Base-by-base conservation (phyloP, 805 yeast species). In the Metschnikowia proteae region DNA sequence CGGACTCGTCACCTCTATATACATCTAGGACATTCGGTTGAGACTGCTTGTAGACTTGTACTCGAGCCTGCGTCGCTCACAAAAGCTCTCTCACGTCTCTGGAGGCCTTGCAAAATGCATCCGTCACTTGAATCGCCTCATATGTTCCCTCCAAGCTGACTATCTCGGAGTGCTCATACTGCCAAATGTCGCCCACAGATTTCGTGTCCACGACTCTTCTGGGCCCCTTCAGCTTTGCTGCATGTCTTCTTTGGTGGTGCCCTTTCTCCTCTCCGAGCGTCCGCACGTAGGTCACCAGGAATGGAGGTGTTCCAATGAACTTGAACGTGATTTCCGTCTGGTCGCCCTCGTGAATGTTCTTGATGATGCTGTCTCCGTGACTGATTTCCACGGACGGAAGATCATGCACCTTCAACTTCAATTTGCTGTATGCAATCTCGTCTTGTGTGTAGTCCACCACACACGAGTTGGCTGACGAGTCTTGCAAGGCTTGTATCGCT, bases 301-400 rank as follows among this genome's bases (percentile, higher is more conserved):
- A 94, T 9, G 99, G 99, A 8, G 98, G 96, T 0, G 83, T 79
- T 11, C 99, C 99, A 31, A 79, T 78, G 60, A 94, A 87, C 22
- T 81, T 78, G 68, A 94, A 92, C 2, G 78, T 78, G 42, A 94
- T 82, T 62, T 90, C 96, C 1, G 95, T 91, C 60, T 86, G 88
- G 56, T 94, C 99, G 41, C 98, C 99, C 62, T 89, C 96, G 60
- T 90, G 96, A 38, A 94, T 87, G 64, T 88, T 92, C 60, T 84
- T 91, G 48, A 84, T 80, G 6, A 83, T 69, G 13, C 80, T 71
- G 48, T 81, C 84, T n/a, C 96, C 96, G 58, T 84, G 87, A 25
- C 84, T 80, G 11, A 92, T 83, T 50, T 85, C 90, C 11, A 92
- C 97, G 0, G 96, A 84, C 1, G 84, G 84, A 11, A 80, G 61